These are phyloP conservation scores for Claviceps sp. DNA, from an alignment of 2,329 filamentous ascomycete species.

Conservation along the genomic window DNA sequence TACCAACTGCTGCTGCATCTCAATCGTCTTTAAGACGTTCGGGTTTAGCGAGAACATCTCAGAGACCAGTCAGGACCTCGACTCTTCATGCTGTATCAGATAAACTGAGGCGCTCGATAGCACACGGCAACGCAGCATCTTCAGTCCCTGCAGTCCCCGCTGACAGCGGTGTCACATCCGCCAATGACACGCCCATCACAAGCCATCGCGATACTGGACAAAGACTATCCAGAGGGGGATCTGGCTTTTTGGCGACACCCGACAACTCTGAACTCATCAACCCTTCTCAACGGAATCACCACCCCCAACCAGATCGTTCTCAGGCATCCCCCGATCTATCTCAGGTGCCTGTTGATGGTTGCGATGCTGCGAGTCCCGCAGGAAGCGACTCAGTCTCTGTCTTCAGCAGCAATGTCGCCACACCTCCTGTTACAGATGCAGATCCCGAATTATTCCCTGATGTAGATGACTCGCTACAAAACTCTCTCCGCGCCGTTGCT, in stretches of 20 bases:
- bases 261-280: constrained; percentile 36
- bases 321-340: constrained; percentile 32
- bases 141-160: not conserved
- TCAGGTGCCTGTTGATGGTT: constrained; percentile 21
- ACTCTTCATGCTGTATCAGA: constrained; percentile 19
- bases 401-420: constrained; percentile 53
- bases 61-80: constrained; percentile 15
- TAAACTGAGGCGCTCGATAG: constrained; percentile 22
- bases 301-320: constrained; percentile 27
- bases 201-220: constrained; percentile 14
- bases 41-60: constrained; percentile 12
- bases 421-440: constrained; percentile 62
- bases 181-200: not conserved
- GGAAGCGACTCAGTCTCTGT: constrained; percentile 44
- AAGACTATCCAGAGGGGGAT: constrained; percentile 11
- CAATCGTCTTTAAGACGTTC: not conserved
- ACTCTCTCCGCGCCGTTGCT: constrained; percentile 31
- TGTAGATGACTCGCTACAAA: constrained; percentile 34
- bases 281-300: constrained; percentile 24
- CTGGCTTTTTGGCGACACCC: constrained; percentile 40
- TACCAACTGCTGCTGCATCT: constrained; percentile 10
- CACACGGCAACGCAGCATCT: constrained; percentile 11
- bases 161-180: not conserved
- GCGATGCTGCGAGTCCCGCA: constrained; percentile 37
- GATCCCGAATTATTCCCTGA: constrained; percentile 50